Evolutionary conservation across 305 asterid species (phyloP).

Genomic region (Fraxinus dipetala): DNA sequence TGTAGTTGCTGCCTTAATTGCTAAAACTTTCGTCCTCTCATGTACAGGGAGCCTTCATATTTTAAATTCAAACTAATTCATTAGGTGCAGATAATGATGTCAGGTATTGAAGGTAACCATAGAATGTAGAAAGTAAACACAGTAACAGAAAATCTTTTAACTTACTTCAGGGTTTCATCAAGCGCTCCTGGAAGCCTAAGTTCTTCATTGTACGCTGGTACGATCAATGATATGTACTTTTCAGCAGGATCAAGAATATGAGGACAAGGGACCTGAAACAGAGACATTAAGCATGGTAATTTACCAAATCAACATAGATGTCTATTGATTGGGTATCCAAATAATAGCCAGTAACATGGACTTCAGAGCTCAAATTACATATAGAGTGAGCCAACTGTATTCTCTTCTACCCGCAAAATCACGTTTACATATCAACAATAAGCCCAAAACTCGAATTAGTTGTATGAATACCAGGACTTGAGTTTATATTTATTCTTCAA

Average conservation of each 20-base stretch:
- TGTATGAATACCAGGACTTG: background rate
- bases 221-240: slow-evolving; percentile 79
- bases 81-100: background rate
- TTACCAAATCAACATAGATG: slow-evolving; percentile 2
- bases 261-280: slow-evolving; percentile 80
- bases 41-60: background rate
- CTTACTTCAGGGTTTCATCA: slow-evolving; percentile 73
- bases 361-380: background rate
- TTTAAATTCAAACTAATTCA: background rate
- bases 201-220: slow-evolving; percentile 93
- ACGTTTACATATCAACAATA: background rate
- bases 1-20: background rate
- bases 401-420: background rate
- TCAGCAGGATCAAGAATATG: slow-evolving; percentile 77
- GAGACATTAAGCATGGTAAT: slow-evolving; percentile 16
- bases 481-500: background rate
- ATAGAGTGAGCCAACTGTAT: background rate
- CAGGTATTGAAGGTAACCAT: background rate
- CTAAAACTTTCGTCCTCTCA: background rate
- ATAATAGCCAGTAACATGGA: slow-evolving; percentile 5
- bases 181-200: slow-evolving; percentile 90
- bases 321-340: background rate
- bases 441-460: background rate
- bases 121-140: background rate
- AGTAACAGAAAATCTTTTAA: slow-evolving; percentile 6